These are phyloP conservation scores for Vaccinium corymbosum DNA, from an alignment of 148 eudicot species.

Conservation along the genomic window DNA sequence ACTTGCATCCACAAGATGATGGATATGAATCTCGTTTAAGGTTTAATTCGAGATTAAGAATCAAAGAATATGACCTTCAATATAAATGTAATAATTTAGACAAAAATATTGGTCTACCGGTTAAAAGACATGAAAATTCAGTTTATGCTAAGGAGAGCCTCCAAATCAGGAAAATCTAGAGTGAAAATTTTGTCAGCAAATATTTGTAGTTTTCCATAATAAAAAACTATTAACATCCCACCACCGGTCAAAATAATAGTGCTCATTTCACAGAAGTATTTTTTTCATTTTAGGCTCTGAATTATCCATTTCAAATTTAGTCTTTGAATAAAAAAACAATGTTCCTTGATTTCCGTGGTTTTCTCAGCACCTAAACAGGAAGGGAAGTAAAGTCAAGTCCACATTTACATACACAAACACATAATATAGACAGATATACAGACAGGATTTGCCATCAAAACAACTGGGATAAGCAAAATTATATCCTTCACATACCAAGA, in stretches of 20 bases:
- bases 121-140: background rate
- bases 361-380: too few species aligned
- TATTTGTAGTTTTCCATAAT: background rate
- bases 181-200: background rate
- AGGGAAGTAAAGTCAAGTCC: too few species aligned
- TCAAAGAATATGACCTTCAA: background rate
- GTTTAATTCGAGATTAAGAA: background rate
- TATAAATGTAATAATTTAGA: background rate
- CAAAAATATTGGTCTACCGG: background rate
- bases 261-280: background rate
- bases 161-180: background rate
- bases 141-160: background rate
- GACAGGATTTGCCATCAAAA: too few species aligned
- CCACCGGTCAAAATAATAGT: background rate
- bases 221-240: background rate
- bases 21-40: background rate
- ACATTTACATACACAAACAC: too few species aligned
- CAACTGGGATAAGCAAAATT: too few species aligned
- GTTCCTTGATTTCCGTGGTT: too few species aligned
- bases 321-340: background rate
- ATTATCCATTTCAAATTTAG: background rate
- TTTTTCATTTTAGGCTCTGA: background rate
- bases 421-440: too few species aligned
- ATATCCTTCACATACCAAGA: too few species aligned
- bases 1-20: background rate